Evolutionary conservation across 2,329 filamentous ascomycete species (phyloP).

Genomic region (Trichoderma sp.): DNA sequence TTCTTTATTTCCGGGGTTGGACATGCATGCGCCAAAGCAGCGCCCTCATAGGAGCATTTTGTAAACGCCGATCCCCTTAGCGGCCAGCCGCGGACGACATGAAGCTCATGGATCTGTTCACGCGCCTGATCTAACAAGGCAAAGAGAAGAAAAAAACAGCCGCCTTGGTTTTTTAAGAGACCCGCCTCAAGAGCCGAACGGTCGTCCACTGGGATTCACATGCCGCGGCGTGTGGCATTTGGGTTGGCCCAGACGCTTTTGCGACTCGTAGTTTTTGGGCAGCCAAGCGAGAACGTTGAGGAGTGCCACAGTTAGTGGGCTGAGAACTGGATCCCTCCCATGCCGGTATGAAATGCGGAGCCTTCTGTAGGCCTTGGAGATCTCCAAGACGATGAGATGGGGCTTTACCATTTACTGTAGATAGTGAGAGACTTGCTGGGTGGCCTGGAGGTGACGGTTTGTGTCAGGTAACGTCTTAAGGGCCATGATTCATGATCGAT

Average conservation of each 20-base stretch:
- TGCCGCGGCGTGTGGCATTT: conserved; percentile 9
- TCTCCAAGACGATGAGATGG: background rate
- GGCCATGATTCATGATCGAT: background rate
- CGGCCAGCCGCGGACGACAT: background rate
- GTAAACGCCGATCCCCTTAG: background rate
- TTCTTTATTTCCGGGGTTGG: background rate
- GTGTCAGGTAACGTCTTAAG: background rate
- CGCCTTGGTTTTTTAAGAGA: background rate
- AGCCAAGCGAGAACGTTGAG: background rate
- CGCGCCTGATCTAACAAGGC: background rate
- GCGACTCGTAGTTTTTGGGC: background rate
- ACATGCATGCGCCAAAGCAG: conserved; percentile 6
- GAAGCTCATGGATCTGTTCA: background rate
- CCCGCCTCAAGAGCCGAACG: background rate
- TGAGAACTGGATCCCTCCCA: background rate
- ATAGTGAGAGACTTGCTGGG: background rate
- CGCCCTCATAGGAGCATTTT: conserved; percentile 1
- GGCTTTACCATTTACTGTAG: background rate
- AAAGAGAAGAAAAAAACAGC: background rate
- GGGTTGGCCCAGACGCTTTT: conserved; percentile 11
- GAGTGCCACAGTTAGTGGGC: background rate
- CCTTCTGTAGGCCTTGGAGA: background rate
- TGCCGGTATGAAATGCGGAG: background rate
- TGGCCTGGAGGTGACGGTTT: no score
- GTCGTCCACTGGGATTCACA: conserved; percentile 3